Conservation (phyloP, 768 basidiomycete species). For the Pleurotus platypus region DNA sequence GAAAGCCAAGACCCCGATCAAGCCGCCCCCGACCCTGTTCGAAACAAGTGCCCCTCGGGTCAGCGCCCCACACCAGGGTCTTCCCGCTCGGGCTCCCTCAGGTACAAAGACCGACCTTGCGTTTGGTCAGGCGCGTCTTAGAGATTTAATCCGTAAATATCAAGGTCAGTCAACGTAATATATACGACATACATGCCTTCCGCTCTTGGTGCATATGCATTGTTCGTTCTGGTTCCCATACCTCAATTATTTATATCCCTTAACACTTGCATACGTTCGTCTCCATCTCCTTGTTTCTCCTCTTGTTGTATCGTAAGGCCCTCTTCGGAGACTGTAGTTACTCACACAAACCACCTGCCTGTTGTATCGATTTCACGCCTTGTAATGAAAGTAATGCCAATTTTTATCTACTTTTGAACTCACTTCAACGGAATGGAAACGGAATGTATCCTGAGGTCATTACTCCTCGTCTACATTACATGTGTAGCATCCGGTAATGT, state of each 20-base stretch:
- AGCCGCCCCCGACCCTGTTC: constrained; percentile 32
- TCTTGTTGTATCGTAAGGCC: background rate
- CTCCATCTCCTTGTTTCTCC: background rate
- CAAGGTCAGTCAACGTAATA: constrained; percentile 38
- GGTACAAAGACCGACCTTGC: constrained; percentile 46
- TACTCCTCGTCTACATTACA: too few relatives aligned
- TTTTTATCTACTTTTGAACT: too few relatives aligned
- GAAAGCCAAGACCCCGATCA: constrained; percentile 19
- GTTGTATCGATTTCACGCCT: too few relatives aligned
- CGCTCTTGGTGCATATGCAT: background rate
- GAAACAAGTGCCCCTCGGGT: constrained; percentile 16
- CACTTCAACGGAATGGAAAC: too few relatives aligned
- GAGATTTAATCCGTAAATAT: constrained; percentile 82
- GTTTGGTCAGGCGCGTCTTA: constrained; percentile 73
- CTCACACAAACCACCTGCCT: background rate
- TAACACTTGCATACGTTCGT: background rate
- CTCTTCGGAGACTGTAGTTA: background rate
- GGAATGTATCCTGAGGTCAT: too few relatives aligned
- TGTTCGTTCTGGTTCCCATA: background rate
- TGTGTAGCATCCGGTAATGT: too few relatives aligned
- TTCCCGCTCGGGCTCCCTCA: constrained; percentile 18
- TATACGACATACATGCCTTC: background rate
- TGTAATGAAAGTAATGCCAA: too few relatives aligned
- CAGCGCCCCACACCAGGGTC: constrained; percentile 9
- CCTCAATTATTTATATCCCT: background rate